phyloP scores from a whole-genome alignment of 495 filamentous ascomycete genomes.

The Letharia columbiana region DNA sequence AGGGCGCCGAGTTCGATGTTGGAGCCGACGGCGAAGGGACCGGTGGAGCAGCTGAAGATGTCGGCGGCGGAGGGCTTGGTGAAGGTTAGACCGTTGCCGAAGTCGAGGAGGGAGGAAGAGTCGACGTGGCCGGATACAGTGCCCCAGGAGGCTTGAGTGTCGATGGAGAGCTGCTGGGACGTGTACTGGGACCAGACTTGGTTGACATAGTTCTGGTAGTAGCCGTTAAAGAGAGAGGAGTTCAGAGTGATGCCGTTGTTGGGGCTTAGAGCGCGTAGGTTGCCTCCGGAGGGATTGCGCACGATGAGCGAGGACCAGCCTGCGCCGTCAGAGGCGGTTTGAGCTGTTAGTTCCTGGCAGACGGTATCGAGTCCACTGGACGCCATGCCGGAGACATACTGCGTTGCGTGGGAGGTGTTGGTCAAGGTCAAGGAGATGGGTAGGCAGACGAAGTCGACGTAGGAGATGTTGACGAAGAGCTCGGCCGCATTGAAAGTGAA shows the following conservation, averaged over 20 bases:
- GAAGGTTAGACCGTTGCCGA: constrained; percentile 43
- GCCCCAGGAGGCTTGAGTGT: constrained; percentile 52
- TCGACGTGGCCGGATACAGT: constrained; percentile 45
- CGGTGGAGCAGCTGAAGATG: constrained; percentile 65
- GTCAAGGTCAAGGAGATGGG: constrained; percentile 56
- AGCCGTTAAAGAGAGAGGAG: constrained; percentile 48
- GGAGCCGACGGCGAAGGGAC: constrained; percentile 49
- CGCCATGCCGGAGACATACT: constrained; percentile 52
- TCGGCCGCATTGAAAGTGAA: constrained; percentile 61
- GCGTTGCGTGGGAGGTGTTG: constrained; percentile 44
- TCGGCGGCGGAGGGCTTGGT: constrained; percentile 49
- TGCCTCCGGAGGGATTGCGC: constrained; percentile 36
- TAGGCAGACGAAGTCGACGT: constrained; percentile 64
- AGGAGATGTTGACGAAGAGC: constrained; percentile 66
- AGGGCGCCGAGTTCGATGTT: constrained; percentile 44
- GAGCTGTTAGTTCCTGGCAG: constrained; percentile 43
- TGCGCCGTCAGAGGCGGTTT: constrained; percentile 44
- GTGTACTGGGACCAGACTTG: constrained; percentile 56
- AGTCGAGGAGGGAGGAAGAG: constrained; percentile 37
- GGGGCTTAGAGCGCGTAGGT: constrained; percentile 56
- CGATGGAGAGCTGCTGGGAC: constrained; percentile 42
- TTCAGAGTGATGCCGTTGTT: constrained; percentile 53
- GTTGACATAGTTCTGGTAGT: constrained; percentile 56
- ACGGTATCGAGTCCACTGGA: constrained; percentile 49
- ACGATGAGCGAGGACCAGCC: constrained; percentile 61